Percentiles rank a stretch among this genome's conserved stretches.
These are phyloP conservation scores for Xylaria sp. DNA, from an alignment of 2,329 filamentous ascomycete genomes.

Conservation along the genomic window DNA sequence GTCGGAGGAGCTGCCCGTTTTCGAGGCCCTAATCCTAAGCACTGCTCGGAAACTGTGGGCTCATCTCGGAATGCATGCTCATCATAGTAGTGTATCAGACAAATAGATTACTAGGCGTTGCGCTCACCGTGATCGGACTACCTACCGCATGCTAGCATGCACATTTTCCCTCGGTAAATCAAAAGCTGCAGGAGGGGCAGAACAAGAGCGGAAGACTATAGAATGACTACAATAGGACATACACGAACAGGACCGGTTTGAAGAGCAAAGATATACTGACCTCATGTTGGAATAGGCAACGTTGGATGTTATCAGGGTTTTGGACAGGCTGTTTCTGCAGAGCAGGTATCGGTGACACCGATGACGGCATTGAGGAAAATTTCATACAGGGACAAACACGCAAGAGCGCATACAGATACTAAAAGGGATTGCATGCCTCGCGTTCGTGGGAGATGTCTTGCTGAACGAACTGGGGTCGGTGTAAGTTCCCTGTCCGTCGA, in stretches of 20 bases:
- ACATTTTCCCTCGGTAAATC: neutral
- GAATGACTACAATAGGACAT: neutral
- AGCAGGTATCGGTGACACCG: constrained; percentile 2
- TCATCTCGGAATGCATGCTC: constrained; percentile 19
- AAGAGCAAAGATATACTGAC: neutral
- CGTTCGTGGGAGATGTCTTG: constrained; percentile 17
- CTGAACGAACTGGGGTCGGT: constrained; percentile 11
- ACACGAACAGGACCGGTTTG: neutral
- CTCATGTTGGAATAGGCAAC: neutral
- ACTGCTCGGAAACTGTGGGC: constrained; percentile 11
- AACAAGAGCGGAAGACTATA: neutral
- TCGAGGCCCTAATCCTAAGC: constrained; percentile 15
- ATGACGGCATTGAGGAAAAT: constrained; percentile 32
- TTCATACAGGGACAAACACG: constrained; percentile 6
- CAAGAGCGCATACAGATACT: constrained; percentile 24
- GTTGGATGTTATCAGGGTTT: neutral
- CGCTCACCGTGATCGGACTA: constrained; percentile 18
- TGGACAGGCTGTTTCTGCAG: neutral
- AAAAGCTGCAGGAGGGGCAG: neutral
- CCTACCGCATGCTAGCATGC: constrained; percentile 1
- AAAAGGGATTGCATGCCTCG: constrained; percentile 23
- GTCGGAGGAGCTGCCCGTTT: constrained; percentile 33
- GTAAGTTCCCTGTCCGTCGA: constrained; percentile 25
- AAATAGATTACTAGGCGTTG: constrained; percentile 14
- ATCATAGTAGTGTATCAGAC: constrained; percentile 5